Base-by-base conservation (phyloP, 108 stramenopile species). In the Cyclotella atomus region DNA sequence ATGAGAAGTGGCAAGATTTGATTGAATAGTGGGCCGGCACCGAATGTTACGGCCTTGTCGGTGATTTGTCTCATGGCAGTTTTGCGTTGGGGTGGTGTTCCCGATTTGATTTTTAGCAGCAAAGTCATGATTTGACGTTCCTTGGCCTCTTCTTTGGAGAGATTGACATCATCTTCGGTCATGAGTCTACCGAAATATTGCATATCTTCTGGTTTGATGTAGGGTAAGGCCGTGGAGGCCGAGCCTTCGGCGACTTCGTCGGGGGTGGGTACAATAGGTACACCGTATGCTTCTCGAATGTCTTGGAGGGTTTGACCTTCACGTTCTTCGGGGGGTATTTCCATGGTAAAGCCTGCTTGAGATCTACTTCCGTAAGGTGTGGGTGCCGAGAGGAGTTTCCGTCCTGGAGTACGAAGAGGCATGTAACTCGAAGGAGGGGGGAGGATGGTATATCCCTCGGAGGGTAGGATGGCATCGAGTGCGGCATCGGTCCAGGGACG, bases 61-160 rank as follows among this genome's bases (percentile, higher is more conserved):
- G 98, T 96, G 59, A 99, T 98, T 77, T 97, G 94, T n/a, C 99
- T 95, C 87, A 99, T 91, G 15, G 96, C 99, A 20, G 97, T 95
- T 83, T 99, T 99, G 10, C 99, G 90, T 82, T 99, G 98, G 4
- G 97, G 97, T 12, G 99, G 98, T 1, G 97, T 97, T 21, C 99
- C 99, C 75, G 90, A 97, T 85, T 99, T 99, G 77, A 99, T 97
- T 63, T 98, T 98, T 3, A 99, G 86, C 47, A 99, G 74, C 16
- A 98, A 78, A 19, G 89, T 73, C 95, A 97, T 96, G 62, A 98
- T 99, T 46, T 84, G 89, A 8, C 94, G 77, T 59, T 94, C 95
- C 53, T 85, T 92, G 19, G 80, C 70, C 72, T 97, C 95, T 35
- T 95, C 95, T 60, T 91, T 89, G 44, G 86, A 78, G n/a, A 95